Evolutionary conservation across 2,329 filamentous ascomycete genomes (phyloP), one percentile per base, ranked within the genome.

Genomic region (Coniochaeta prunicola): DNA sequence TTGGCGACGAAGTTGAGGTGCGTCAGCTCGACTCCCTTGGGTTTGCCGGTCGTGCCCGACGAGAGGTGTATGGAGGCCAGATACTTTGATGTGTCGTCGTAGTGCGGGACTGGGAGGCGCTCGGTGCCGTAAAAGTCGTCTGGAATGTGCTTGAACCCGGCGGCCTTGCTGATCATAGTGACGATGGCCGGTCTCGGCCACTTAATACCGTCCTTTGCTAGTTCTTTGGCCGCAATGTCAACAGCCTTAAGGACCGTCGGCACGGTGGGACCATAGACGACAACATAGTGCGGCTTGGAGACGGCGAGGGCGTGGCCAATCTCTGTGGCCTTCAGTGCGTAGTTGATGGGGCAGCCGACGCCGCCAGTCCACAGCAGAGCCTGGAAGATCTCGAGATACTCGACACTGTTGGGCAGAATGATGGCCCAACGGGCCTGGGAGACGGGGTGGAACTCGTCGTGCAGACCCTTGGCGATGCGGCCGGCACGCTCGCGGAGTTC

Each of bases 1-100:
- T 96, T 96, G 60, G 90, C 77, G 12, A 96, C 83, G 60, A 96
- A 86, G 70, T 97, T 97, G 64, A 76, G 73, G 73, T 97, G 93
- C 9, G 85, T 89, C 33, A 97, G 78, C 83, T 91, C 89, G 15
- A 97, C 93, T 15, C 92, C 93, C 73, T 97, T 97, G 0, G 93
- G 92, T 56, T 92, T 76, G 2, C 93, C 93, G 0, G 93, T 97
- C 0, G 93, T 97, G 8, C 93, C 93, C 7, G 88, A 92, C 54
- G 28, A 40, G 19, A 24, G 26, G 4, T 33, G 28, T 13, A 33
- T 33, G 4, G 26, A 50, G 45, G 45, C 45, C 21, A 50, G 13
- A 9, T 72, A 69, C 15, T 62, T 61, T 0, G 64, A 57, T 0
- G 73, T 75, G 58, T 77, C 68, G 0, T 59, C 6, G 64, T 67